These are phyloP conservation scores for Dictyostelium citrinum DNA, from an alignment of 78 protist genomes.

Conservation along the genomic window DNA sequence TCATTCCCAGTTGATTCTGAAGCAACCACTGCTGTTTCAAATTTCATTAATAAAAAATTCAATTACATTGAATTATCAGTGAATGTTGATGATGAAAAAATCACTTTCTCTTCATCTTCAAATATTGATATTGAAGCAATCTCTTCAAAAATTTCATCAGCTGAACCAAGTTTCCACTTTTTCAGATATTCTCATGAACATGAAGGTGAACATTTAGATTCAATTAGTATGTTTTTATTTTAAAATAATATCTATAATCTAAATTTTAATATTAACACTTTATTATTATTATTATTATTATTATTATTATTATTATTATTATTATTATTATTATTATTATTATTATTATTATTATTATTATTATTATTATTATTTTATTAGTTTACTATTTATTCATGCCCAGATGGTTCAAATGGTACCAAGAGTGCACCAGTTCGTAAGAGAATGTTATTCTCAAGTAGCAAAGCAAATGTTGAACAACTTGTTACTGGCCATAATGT, in stretches of 20 bases:
- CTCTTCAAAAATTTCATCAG: slow-evolving; percentile 1
- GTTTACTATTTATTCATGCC: slow-evolving; percentile 82
- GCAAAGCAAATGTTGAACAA: slow-evolving; percentile 70
- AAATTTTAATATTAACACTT: no score
- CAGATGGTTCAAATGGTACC: slow-evolving; percentile 83
- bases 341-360: not conserved
- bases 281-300: not conserved
- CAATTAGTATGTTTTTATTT: not conserved
- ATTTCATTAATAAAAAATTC: not conserved
- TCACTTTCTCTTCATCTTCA: not conserved
- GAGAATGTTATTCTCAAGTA: slow-evolving; percentile 80
- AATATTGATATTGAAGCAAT: slow-evolving; percentile 8
- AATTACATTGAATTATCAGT: slow-evolving; percentile 56
- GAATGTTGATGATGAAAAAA: slow-evolving; percentile 57
- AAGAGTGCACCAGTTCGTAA: slow-evolving; percentile 67
- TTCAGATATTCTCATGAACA: slow-evolving; percentile 69
- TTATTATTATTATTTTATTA: not conserved
- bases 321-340: not conserved
- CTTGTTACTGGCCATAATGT: slow-evolving; percentile 11
- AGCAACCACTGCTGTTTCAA: slow-evolving; percentile 43
- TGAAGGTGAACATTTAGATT: slow-evolving; percentile 52
- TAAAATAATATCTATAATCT: no score
- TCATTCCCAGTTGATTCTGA: slow-evolving; percentile 76
- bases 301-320: not conserved
- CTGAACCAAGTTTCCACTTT: slow-evolving; percentile 83